phyloP scores from a whole-genome alignment of 495 filamentous ascomycete species.

The Chaetomidium leptoderma region DNA sequence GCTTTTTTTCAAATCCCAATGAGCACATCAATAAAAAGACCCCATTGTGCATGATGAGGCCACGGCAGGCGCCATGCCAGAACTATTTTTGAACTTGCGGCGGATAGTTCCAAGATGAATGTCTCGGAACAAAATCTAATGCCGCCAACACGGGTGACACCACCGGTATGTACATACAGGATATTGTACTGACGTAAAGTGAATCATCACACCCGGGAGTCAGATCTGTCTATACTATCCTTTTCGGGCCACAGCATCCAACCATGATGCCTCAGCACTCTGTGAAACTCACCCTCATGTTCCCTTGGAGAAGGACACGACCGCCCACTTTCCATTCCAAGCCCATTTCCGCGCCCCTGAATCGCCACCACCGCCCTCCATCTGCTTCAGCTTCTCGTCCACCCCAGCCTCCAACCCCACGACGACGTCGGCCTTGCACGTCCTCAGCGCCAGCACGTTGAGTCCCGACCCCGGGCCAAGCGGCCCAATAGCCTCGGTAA shows the following conservation, averaged over 20 bases:
- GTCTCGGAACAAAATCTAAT: neutral
- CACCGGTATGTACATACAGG: neutral
- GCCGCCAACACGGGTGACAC: neutral
- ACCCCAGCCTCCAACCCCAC: constrained; percentile 77
- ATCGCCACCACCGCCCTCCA: constrained; percentile 64
- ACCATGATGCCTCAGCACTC: neutral
- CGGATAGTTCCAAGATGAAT: neutral
- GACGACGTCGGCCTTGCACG: constrained; percentile 92
- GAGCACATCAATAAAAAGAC: too few species aligned
- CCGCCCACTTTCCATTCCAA: constrained; percentile 96
- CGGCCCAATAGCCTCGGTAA: constrained; percentile 80
- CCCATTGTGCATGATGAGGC: too few species aligned
- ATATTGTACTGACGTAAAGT: too few species aligned
- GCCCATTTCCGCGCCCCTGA: constrained; percentile 82
- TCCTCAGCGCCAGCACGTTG: constrained; percentile 78
- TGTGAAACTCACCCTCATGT: constrained; percentile 17
- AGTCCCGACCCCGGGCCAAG: constrained; percentile 75
- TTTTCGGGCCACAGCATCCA: neutral
- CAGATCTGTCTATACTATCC: constrained; percentile 5
- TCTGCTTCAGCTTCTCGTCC: constrained; percentile 71
- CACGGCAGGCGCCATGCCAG: too few species aligned
- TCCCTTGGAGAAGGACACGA: constrained; percentile 72
- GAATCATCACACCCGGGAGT: neutral
- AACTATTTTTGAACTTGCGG: neutral
- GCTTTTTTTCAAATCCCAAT: too few species aligned